These are phyloP conservation scores for Mollisia scopiformis DNA, from an alignment of 2,329 filamentous ascomycete genomes.

Conservation along the genomic window DNA sequence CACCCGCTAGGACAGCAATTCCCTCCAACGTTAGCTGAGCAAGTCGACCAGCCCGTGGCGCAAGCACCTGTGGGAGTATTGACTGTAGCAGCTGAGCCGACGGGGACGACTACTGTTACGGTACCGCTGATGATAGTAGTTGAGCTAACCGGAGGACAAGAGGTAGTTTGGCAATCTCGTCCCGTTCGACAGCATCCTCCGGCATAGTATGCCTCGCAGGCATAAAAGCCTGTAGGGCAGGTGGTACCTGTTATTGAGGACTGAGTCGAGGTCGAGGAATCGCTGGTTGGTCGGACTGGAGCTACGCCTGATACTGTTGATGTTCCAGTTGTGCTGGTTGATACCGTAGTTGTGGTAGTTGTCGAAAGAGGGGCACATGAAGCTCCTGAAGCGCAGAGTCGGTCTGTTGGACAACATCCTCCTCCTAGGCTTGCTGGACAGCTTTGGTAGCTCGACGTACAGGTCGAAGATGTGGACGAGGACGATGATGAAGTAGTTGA, in stretches of 20 bases:
- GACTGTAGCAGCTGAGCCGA: constrained; percentile 46
- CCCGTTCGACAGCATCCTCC: constrained; percentile 90
- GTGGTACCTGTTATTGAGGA: constrained; percentile 38
- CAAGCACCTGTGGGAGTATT: constrained; percentile 54
- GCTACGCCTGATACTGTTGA: constrained; percentile 44
- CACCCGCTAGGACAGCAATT: constrained; percentile 87
- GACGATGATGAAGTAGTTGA: constrained; percentile 20
- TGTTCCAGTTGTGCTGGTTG: constrained; percentile 37
- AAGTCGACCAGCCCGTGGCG: constrained; percentile 79
- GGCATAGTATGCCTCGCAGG: constrained; percentile 78
- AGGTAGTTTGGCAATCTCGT: constrained; percentile 79
- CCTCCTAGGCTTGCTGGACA: constrained; percentile 34
- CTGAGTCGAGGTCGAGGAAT: constrained; percentile 41
- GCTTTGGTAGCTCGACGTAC: constrained; percentile 24
- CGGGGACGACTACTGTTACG: constrained; percentile 71
- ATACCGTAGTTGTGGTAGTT: constrained; percentile 40
- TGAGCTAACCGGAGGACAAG: constrained; percentile 66
- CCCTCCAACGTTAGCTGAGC: constrained; percentile 65
- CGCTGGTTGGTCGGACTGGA: constrained; percentile 51
- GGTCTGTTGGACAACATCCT: constrained; percentile 37
- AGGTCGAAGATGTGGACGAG: constrained; percentile 15
- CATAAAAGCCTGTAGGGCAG: constrained; percentile 91
- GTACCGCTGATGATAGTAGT: constrained; percentile 71
- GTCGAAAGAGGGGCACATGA: constrained; percentile 33
- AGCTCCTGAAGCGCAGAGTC: constrained; percentile 33